Conservation (phyloP, 768 basidiomycete genomes). For the Leccinum fibrillosum region DNA sequence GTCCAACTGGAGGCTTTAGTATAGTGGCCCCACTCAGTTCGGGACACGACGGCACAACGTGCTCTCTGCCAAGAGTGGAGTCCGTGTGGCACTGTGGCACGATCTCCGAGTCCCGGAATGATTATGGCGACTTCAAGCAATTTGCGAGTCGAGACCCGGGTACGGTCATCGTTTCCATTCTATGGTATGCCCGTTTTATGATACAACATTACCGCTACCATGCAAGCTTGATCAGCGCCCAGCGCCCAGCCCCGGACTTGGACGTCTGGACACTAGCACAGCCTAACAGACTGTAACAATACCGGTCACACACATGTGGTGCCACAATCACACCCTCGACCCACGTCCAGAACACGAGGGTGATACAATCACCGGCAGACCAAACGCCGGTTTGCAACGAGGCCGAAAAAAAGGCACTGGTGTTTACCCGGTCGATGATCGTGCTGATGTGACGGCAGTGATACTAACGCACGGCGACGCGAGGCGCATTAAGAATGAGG, state of each 20-base stretch:
- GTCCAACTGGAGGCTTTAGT: not conserved
- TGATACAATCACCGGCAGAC: not conserved
- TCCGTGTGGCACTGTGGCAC: not conserved
- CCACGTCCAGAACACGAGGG: not conserved
- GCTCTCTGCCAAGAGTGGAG: not conserved
- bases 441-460: not conserved
- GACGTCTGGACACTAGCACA: too few relatives aligned
- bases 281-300: too few relatives aligned
- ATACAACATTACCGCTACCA: too few relatives aligned
- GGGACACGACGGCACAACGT: not conserved
- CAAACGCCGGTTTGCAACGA: not conserved
- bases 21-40: not conserved
- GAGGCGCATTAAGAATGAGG: too few relatives aligned
- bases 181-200: too few relatives aligned
- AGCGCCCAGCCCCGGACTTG: too few relatives aligned
- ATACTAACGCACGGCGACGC: too few relatives aligned
- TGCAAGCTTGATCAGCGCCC: too few relatives aligned
- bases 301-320: not conserved
- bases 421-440: not conserved
- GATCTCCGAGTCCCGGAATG: not conserved
- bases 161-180: not conserved
- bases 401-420: not conserved
- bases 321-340: not conserved
- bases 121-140: not conserved
- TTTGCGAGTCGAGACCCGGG: not conserved